Percentiles rank a stretch among this genome's conserved stretches.
Conservation (phyloP, 2,329 filamentous ascomycete species). For the Paramyrothecium sp. region DNA sequence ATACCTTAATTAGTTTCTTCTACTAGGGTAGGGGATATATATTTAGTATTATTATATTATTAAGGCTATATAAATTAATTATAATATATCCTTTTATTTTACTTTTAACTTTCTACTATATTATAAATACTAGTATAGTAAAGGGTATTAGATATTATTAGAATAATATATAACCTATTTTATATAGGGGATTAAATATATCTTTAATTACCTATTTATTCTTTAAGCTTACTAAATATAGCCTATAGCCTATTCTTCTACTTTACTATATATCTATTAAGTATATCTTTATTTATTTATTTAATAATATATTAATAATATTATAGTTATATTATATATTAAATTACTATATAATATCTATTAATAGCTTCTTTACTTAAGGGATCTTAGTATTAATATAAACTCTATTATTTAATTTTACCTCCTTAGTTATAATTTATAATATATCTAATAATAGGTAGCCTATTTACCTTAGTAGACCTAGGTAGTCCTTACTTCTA, state of each 20-base stretch:
- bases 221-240: background rate
- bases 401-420: background rate
- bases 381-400: constrained; percentile 4
- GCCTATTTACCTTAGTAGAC: constrained; percentile 1
- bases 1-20: too few species aligned
- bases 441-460: constrained; percentile 1
- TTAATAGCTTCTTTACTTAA: background rate
- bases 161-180: constrained; percentile 1
- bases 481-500: constrained; percentile 3
- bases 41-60: too few species aligned
- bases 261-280: constrained; percentile 1
- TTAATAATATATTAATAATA: constrained; percentile 1
- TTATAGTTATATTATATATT: constrained; percentile 1
- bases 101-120: too few species aligned
- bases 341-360: background rate
- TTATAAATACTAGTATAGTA: too few species aligned
- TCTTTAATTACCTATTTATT: background rate
- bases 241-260: background rate
- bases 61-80: too few species aligned
- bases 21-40: too few species aligned
- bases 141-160: too few species aligned
- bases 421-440: background rate
- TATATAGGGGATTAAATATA: too few species aligned
- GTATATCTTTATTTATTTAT: constrained; percentile 1
- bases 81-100: too few species aligned